These are phyloP conservation scores for Saccharomyces uvarum DNA, from an alignment of 1,139 yeast species.

Conservation along the genomic window DNA sequence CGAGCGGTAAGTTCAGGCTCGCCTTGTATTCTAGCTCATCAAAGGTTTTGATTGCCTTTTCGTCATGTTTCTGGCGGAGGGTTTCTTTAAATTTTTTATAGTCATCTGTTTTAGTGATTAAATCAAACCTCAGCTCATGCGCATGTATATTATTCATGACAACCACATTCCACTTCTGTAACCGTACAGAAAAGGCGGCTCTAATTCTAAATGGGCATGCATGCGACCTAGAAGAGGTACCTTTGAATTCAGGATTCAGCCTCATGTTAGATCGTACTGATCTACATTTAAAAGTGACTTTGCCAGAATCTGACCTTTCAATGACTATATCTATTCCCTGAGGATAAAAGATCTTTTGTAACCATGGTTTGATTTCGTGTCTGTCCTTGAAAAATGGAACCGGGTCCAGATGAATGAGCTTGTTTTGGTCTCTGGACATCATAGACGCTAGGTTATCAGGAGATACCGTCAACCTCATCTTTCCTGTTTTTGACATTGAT, in stretches of 20 bases:
- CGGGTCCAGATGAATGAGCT: slow-evolving; percentile 28
- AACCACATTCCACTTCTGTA: slow-evolving; percentile 53
- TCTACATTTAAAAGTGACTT: slow-evolving; percentile 62
- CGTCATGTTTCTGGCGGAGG: slow-evolving; percentile 24
- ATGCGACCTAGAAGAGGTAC: slow-evolving; percentile 3
- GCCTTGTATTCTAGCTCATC: slow-evolving; percentile 32
- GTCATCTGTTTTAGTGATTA: slow-evolving; percentile 26
- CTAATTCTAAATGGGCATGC: slow-evolving; percentile 63
- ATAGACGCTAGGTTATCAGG: slow-evolving; percentile 3
- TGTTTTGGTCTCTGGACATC: slow-evolving; percentile 10
- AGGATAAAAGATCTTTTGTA: slow-evolving; percentile 41
- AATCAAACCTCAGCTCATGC: slow-evolving; percentile 30
- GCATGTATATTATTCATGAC: slow-evolving; percentile 50
- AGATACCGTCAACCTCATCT: not conserved
- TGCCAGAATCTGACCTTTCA: slow-evolving; percentile 57
- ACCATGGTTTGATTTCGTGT: slow-evolving; percentile 58
- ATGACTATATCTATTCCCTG: slow-evolving; percentile 54
- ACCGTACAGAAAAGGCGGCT: slow-evolving; percentile 54
- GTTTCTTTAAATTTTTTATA: slow-evolving; percentile 30
- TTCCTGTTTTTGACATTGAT: not conserved
- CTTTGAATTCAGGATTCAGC: slow-evolving; percentile 4
- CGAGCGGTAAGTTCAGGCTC: slow-evolving; percentile 28
- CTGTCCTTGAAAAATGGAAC: slow-evolving; percentile 36
- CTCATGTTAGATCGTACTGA: slow-evolving; percentile 28
- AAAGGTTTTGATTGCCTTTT: slow-evolving; percentile 30